Conservation (phyloP, 2,329 filamentous ascomycete species). For the Camptophora hylomeconis region DNA sequence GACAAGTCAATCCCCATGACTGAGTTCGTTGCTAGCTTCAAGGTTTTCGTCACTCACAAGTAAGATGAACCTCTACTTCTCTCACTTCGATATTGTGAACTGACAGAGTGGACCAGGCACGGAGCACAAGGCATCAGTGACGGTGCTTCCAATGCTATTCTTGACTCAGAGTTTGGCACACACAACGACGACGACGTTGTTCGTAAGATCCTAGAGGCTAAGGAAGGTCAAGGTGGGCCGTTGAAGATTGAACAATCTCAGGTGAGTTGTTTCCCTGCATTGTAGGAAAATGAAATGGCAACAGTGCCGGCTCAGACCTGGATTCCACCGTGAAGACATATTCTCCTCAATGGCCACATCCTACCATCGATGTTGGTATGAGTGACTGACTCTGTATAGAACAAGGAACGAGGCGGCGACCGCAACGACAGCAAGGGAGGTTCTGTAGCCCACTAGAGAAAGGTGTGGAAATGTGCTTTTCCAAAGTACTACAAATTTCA, state of each 20-base stretch:
- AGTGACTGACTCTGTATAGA: too few relatives aligned
- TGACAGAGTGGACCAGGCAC: slow-evolving; percentile 43
- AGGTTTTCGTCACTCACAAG: slow-evolving; percentile 84
- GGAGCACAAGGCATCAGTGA: slow-evolving; percentile 72
- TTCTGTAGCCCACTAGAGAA: neutral
- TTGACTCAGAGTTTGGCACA: slow-evolving; percentile 83
- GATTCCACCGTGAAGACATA: neutral
- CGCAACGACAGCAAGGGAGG: too few relatives aligned
- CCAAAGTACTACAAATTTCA: too few relatives aligned
- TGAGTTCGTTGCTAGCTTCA: slow-evolving; percentile 76
- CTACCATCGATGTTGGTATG: too few relatives aligned
- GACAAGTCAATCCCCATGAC: slow-evolving; percentile 58
- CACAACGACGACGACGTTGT: slow-evolving; percentile 67
- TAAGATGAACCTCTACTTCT: slow-evolving; percentile 34
- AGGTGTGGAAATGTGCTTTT: neutral
- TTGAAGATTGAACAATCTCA: neutral
- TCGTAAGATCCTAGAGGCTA: slow-evolving; percentile 61
- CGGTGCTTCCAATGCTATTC: slow-evolving; percentile 55
- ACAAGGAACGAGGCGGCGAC: slow-evolving; percentile 11
- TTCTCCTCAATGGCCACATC: slow-evolving; percentile 1
- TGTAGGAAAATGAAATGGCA: too few relatives aligned
- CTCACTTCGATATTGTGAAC: neutral
- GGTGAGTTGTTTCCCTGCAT: neutral
- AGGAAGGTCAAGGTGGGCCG: slow-evolving; percentile 47
- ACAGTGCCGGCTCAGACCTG: too few relatives aligned